Conservation (phyloP, 306 rosid genomes). For the Astragalus glycyphyllos region DNA sequence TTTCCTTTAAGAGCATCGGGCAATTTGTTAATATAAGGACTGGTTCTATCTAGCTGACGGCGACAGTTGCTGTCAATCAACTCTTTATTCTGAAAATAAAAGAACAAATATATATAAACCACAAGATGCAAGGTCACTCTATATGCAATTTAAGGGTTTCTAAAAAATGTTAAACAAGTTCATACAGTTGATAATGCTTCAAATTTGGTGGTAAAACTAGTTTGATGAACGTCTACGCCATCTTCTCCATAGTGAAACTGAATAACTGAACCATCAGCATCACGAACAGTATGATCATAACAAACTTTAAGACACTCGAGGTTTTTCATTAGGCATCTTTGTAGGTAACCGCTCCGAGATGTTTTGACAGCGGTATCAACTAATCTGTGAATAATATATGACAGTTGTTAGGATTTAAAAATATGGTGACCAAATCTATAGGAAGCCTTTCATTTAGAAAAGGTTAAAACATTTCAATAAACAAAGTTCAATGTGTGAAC, state of each 20-base stretch:
- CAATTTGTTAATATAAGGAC: constrained; percentile 69
- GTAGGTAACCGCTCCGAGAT: constrained; percentile 97
- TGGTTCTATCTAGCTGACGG: constrained; percentile 63
- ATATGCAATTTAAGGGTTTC: constrained; percentile 27
- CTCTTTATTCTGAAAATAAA: constrained; percentile 78
- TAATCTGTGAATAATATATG: constrained; percentile 58
- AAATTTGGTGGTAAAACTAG: constrained; percentile 78
- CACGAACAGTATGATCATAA: constrained; percentile 95
- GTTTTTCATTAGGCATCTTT: constrained; percentile 92
- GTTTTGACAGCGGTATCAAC: constrained; percentile 99
- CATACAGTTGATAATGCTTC: constrained; percentile 74
- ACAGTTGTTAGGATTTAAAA: constrained; percentile 30
- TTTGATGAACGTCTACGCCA: constrained; percentile 94
- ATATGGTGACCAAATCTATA: constrained; percentile 22
- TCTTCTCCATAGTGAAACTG: constrained; percentile 94
- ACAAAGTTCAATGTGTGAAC: neutral
- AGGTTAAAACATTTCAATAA: constrained; percentile 26
- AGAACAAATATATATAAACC: constrained; percentile 25
- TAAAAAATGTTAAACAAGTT: constrained; percentile 38
- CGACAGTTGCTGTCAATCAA: constrained; percentile 59
- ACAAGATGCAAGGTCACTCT: constrained; percentile 37
- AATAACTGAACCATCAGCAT: constrained; percentile 89
- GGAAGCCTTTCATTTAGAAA: constrained; percentile 12
- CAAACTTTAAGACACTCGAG: constrained; percentile 83
- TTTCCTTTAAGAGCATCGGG: constrained; percentile 69